Conservation (phyloP, 441 rosid genomes). For the Erodium moschatum region DNA sequence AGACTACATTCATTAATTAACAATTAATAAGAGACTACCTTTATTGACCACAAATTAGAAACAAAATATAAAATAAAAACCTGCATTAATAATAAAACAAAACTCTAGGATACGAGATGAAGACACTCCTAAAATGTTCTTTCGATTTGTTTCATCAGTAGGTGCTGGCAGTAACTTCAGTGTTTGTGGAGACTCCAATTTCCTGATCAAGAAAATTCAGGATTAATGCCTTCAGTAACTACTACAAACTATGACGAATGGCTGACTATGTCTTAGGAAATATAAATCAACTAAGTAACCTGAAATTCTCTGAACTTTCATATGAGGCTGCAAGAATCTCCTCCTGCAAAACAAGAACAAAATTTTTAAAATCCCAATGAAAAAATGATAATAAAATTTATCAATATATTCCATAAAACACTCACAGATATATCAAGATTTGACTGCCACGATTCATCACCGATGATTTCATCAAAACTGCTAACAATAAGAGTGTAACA, state of each 20-base stretch:
- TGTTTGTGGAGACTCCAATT: constrained; percentile 48
- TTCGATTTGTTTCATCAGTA: constrained; percentile 65
- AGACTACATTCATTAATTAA: constrained; percentile 11
- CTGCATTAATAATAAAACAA: constrained; percentile 4
- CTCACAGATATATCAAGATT: constrained; percentile 50
- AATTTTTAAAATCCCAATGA: constrained; percentile 13
- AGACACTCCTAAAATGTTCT: constrained; percentile 52
- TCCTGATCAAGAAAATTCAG: constrained; percentile 41
- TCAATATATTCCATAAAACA: constrained; percentile 12
- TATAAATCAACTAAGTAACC: constrained; percentile 29
- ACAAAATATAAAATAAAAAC: constrained; percentile 3
- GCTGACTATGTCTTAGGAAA: neutral
- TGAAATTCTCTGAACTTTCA: constrained; percentile 46
- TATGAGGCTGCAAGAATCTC: constrained; percentile 41
- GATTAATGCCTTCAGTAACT: constrained; percentile 22
- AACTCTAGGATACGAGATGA: constrained; percentile 67
- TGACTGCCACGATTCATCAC: constrained; percentile 51
- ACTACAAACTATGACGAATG: constrained; percentile 10
- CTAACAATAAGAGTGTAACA: constrained; percentile 24
- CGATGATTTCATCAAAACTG: constrained; percentile 83
- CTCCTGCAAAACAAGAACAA: constrained; percentile 42
- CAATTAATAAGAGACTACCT: neutral
- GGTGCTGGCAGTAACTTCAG: constrained; percentile 66
- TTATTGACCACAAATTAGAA: neutral
- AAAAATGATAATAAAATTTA: constrained; percentile 16